A percentile compares a stretch with the other conserved stretches of the same genome.
phyloP scores from a whole-genome alignment of 352 stramenopile genomes.

The Globisporangium nunn region DNA sequence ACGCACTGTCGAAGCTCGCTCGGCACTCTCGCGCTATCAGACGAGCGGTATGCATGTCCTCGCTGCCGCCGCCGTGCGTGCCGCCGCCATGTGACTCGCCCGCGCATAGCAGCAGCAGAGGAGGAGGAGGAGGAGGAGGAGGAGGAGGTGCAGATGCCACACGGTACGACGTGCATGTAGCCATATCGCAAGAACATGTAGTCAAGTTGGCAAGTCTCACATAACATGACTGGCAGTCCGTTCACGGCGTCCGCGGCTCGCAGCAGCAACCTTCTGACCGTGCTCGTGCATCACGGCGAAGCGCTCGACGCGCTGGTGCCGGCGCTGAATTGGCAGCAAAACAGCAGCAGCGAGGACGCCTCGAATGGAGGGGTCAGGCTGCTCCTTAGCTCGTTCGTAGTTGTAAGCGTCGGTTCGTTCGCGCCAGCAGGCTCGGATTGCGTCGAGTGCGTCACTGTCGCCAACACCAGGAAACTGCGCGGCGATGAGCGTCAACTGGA shows the following conservation, averaged over 20 bases:
- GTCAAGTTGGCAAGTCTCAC: background rate
- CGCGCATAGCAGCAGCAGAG: background rate
- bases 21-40: background rate
- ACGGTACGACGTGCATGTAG: slow-evolving; percentile 13
- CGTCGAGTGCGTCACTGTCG: slow-evolving; percentile 7
- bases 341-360: background rate
- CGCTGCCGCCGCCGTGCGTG: slow-evolving; percentile 13
- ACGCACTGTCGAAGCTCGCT: too few species aligned
- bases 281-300: slow-evolving; percentile 50
- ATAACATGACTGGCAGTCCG: slow-evolving; percentile 16
- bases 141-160: slow-evolving; percentile 4
- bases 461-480: slow-evolving; percentile 6
- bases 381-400: slow-evolving; percentile 19
- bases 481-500: background rate
- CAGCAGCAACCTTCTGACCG: slow-evolving; percentile 31
- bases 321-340: background rate
- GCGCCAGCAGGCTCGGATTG: background rate
- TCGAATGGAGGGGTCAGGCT: background rate
- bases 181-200: background rate
- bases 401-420: slow-evolving; percentile 21
- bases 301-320: slow-evolving; percentile 17
- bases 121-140: background rate
- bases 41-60: slow-evolving; percentile 37
- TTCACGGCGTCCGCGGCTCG: slow-evolving; percentile 40
- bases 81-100: slow-evolving; percentile 29